A percentile compares a stretch with the other conserved stretches of the same genome.
These are phyloP conservation scores for Parathielavia hyrcaniae DNA, from an alignment of 495 filamentous ascomycete genomes.

Conservation along the genomic window DNA sequence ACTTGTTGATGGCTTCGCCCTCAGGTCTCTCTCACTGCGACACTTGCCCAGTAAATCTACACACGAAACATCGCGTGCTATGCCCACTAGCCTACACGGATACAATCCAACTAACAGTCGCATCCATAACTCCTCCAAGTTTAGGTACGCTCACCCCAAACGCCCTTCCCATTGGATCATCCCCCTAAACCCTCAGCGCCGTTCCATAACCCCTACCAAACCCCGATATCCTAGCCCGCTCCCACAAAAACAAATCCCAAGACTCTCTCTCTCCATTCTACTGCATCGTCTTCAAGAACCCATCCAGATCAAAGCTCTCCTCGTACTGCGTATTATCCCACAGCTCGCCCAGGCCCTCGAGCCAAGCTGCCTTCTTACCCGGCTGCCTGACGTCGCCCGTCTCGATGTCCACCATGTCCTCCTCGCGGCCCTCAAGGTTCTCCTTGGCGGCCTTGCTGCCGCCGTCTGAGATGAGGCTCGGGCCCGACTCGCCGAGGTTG, in stretches of 20 bases:
- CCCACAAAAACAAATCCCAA: constrained; percentile 7
- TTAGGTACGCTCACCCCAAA: constrained; percentile 6
- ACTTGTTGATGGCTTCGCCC: neutral
- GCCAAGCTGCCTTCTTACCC: constrained; percentile 86
- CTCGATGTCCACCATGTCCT: constrained; percentile 89
- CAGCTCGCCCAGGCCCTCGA: constrained; percentile 90
- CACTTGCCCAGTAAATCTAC: neutral
- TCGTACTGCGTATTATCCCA: constrained; percentile 97
- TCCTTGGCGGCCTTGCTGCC: constrained; percentile 38
- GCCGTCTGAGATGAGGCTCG: constrained; percentile 55
- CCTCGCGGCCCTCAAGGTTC: constrained; percentile 60
- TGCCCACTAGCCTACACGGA: neutral
- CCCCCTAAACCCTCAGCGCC: neutral
- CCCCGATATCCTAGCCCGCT: constrained; percentile 4
- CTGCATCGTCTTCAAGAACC: constrained; percentile 86
- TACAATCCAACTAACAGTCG: constrained; percentile 1
- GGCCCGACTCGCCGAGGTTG: constrained; percentile 75
- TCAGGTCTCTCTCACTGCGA: too few species aligned
- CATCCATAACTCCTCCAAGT: neutral
- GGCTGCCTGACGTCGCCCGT: constrained; percentile 88
- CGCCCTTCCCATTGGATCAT: neutral
- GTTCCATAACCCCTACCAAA: neutral
- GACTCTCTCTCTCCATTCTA: constrained; percentile 14
- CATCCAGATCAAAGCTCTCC: constrained; percentile 91
- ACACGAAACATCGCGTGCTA: neutral